These are phyloP conservation scores for Aspergillus niger DNA, from an alignment of 2,329 filamentous ascomycete species.

Conservation along the genomic window DNA sequence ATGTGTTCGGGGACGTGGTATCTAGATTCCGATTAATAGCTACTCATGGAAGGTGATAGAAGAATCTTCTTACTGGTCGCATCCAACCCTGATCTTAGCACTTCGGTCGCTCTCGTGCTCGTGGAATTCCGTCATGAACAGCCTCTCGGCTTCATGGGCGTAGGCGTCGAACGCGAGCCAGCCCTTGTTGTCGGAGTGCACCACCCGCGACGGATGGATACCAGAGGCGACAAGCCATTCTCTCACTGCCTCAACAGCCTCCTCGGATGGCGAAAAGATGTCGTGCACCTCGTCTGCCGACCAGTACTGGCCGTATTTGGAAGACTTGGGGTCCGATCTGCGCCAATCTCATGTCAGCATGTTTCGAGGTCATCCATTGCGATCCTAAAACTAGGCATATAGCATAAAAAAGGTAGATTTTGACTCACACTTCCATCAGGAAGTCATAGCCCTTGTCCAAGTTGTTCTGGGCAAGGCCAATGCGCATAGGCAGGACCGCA, in stretches of 20 bases:
- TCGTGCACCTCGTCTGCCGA: slow-evolving; percentile 46
- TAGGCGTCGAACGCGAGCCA: slow-evolving; percentile 60
- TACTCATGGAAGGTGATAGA: too few relatives aligned
- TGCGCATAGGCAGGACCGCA: slow-evolving; percentile 48
- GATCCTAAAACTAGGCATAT: background rate
- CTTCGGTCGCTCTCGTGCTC: slow-evolving; percentile 48
- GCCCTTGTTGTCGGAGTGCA: slow-evolving; percentile 53
- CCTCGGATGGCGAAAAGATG: slow-evolving; percentile 44
- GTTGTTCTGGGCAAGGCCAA: slow-evolving; percentile 50
- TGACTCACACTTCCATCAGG: slow-evolving; percentile 42
- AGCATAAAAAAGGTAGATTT: background rate
- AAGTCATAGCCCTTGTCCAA: slow-evolving; percentile 47
- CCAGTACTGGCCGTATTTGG: slow-evolving; percentile 48
- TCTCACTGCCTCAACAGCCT: slow-evolving; percentile 54
- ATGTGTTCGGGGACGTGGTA: slow-evolving; percentile 55
- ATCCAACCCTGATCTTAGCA: slow-evolving; percentile 33
- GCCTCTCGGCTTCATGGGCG: slow-evolving; percentile 54
- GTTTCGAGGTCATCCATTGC: background rate
- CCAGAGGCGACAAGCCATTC: slow-evolving; percentile 58
- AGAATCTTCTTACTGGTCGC: slow-evolving; percentile 38
- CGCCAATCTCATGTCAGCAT: background rate
- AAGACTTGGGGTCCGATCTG: slow-evolving; percentile 45
- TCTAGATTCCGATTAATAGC: slow-evolving; percentile 12
- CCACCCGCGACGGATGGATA: slow-evolving; percentile 51
- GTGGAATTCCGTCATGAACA: slow-evolving; percentile 58